phyloP scores from a whole-genome alignment of 2,329 filamentous ascomycete species.

The Stenocarpella maydis region DNA sequence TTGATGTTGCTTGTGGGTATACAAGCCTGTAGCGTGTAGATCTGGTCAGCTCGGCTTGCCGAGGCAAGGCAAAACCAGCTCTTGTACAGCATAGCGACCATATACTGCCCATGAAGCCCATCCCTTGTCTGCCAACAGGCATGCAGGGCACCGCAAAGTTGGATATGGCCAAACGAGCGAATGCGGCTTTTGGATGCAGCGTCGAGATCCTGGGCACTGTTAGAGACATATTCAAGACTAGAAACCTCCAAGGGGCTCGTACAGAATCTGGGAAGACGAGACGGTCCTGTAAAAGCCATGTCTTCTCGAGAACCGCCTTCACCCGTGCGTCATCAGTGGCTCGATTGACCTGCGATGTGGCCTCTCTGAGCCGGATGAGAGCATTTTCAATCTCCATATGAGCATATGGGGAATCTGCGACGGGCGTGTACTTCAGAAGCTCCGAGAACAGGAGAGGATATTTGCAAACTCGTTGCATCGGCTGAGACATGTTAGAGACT shows the following conservation, averaged over 20 bases:
- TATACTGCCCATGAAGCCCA: constrained; percentile 77
- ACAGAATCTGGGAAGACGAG: constrained; percentile 74
- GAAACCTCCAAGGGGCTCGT: neutral
- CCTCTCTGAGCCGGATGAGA: constrained; percentile 74
- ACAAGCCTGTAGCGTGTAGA: constrained; percentile 78
- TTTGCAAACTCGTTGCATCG: constrained; percentile 90
- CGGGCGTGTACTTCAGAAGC: constrained; percentile 82
- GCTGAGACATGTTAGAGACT: constrained; percentile 58
- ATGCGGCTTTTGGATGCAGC: constrained; percentile 70
- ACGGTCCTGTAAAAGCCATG: constrained; percentile 84
- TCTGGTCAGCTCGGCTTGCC: constrained; percentile 67
- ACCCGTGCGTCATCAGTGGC: constrained; percentile 80
- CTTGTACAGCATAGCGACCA: constrained; percentile 85
- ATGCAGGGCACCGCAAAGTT: constrained; percentile 83
- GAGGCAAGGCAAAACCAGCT: constrained; percentile 80
- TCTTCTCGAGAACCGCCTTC: constrained; percentile 77
- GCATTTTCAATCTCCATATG: constrained; percentile 82
- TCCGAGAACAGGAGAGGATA: constrained; percentile 90
- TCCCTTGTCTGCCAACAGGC: constrained; percentile 80
- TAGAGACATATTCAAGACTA: constrained; percentile 42
- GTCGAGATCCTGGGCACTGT: constrained; percentile 50
- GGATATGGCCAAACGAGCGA: constrained; percentile 80
- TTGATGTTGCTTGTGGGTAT: constrained; percentile 72
- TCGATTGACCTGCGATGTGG: constrained; percentile 81
- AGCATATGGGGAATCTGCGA: constrained; percentile 83